These are phyloP conservation scores for Pythium chondricola DNA, from an alignment of 352 stramenopile genomes.

Conservation along the genomic window DNA sequence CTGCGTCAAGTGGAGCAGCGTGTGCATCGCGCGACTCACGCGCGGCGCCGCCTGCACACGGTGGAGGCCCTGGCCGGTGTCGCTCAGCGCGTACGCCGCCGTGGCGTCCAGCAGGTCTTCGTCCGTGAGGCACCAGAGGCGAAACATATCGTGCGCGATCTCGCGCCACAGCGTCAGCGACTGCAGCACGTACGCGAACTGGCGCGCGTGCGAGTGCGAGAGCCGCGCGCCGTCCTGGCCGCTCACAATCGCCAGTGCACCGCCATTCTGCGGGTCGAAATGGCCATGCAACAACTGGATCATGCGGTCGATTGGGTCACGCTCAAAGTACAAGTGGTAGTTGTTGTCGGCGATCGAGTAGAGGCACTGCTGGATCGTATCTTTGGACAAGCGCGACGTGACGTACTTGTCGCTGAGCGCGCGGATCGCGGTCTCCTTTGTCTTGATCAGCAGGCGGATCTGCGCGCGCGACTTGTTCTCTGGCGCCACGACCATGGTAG, in stretches of 20 bases:
- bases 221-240: constrained; percentile 91
- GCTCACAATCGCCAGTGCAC: constrained; percentile 88
- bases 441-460: constrained; percentile 91
- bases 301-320: constrained; percentile 94
- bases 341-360: constrained; percentile 97
- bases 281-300: constrained; percentile 84
- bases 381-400: constrained; percentile 38
- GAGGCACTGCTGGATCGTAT: constrained; percentile 92
- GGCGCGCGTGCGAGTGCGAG: constrained; percentile 91
- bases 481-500: constrained; percentile 93
- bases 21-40: constrained; percentile 93
- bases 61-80: constrained; percentile 95
- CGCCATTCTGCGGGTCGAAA: constrained; percentile 74
- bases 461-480: constrained; percentile 82
- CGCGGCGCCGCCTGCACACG: constrained; percentile 91
- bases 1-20: constrained; percentile 86
- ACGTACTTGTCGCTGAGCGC: constrained; percentile 79
- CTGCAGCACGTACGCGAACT: constrained; percentile 96
- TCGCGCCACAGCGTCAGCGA: constrained; percentile 95
- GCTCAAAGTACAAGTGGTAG: constrained; percentile 96
- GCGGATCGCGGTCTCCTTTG: constrained; percentile 89
- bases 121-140: constrained; percentile 93
- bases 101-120: constrained; percentile 88
- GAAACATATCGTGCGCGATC: constrained; percentile 96
- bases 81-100: constrained; percentile 83